phyloP scores from a whole-genome alignment of 306 rosid genomes.

The Leucaena leucocephala region DNA sequence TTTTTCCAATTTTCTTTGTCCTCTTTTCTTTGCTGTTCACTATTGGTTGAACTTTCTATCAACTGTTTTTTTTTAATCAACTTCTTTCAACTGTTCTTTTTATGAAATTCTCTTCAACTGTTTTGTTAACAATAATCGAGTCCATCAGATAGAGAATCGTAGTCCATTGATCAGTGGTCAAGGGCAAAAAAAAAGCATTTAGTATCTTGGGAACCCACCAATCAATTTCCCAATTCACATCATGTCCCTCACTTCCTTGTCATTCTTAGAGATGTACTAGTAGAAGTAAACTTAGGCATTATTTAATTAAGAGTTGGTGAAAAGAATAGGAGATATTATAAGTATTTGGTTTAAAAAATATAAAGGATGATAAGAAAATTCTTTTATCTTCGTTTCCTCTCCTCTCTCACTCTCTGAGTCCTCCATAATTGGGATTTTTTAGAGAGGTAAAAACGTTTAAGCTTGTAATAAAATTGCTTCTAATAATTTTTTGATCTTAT shows the following conservation, averaged over 20 bases:
- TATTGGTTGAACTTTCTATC: not conserved
- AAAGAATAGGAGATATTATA: too few relatives aligned
- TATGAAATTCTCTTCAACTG: not conserved
- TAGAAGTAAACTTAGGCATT: too few relatives aligned
- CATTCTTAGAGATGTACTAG: not conserved
- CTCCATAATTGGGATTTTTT: too few relatives aligned
- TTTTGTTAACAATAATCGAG: not conserved
- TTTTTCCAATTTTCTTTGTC: too few relatives aligned
- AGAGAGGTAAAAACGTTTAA: too few relatives aligned
- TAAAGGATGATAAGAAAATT: too few relatives aligned
- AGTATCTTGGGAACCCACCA: not conserved
- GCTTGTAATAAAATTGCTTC: too few relatives aligned
- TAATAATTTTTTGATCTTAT: too few relatives aligned
- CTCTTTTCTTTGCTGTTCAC: not conserved
- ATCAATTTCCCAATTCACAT: constrained; percentile 13
- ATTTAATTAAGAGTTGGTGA: not conserved
- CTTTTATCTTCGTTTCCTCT: too few relatives aligned
- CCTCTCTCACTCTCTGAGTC: too few relatives aligned
- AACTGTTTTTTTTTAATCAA: not conserved
- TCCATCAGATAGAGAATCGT: not conserved
- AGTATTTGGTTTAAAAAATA: too few relatives aligned
- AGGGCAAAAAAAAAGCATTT: not conserved
- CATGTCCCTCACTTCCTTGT: not conserved
- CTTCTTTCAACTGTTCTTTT: not conserved
- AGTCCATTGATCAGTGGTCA: not conserved